Evolutionary conservation across 495 filamentous ascomycete species (phyloP).

Genomic region (Polyplosphaeria fusca): DNA sequence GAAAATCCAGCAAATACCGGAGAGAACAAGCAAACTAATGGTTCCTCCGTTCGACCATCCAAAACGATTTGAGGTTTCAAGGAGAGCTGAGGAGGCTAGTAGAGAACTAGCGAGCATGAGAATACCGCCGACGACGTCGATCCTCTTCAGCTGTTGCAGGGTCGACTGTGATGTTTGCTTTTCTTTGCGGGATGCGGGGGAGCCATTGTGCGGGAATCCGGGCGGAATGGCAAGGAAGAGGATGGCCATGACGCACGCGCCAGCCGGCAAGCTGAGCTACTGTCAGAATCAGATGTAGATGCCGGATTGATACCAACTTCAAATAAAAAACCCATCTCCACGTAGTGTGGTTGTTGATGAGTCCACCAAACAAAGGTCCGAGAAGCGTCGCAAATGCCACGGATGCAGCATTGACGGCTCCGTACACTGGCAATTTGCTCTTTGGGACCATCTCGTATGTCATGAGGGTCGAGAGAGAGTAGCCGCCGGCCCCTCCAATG

Average conservation of each 20-base stretch:
- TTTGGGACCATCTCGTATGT: constrained; percentile 50
- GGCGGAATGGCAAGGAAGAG: constrained; percentile 14
- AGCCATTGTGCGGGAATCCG: constrained; percentile 8
- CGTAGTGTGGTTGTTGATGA: constrained; percentile 39
- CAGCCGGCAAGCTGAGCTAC: constrained; percentile 9
- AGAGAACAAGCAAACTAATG: constrained; percentile 13
- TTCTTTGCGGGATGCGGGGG: neutral
- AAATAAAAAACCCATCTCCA: constrained; percentile 50
- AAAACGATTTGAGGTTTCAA: constrained; percentile 11
- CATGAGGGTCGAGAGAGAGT: constrained; percentile 52
- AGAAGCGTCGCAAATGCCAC: constrained; percentile 43
- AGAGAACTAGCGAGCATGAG: constrained; percentile 17
- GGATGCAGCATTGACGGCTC: constrained; percentile 36
- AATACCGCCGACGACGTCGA: constrained; percentile 21
- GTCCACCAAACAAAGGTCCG: constrained; percentile 49
- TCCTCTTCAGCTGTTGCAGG: neutral
- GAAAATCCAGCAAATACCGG: constrained; percentile 11
- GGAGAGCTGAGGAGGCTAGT: constrained; percentile 17
- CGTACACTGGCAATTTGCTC: constrained; percentile 40
- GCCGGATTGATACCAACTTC: neutral
- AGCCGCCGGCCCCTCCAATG: constrained; percentile 17
- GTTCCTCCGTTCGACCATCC: constrained; percentile 6
- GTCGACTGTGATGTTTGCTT: neutral
- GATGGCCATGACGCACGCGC: constrained; percentile 4
- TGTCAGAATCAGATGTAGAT: neutral